Percentiles rank a stretch among this genome's conserved stretches.
phyloP scores from a whole-genome alignment of 768 basidiomycete species.

The Chlorophyllum brunneum region DNA sequence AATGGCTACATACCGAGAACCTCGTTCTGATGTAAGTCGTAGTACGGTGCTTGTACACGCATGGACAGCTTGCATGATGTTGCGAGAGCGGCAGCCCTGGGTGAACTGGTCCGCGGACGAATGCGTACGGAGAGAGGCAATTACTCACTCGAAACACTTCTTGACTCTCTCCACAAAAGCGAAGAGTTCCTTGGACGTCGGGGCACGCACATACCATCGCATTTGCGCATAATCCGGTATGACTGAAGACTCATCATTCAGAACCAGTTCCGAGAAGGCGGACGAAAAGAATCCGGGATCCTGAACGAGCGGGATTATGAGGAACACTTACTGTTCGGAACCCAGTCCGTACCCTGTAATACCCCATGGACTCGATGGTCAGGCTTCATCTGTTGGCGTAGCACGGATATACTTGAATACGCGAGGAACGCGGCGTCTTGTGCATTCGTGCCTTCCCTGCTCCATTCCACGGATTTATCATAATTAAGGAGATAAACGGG shows the following conservation, averaged over 20 bases:
- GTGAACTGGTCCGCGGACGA: slow-evolving; percentile 9
- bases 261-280: background rate
- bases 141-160: slow-evolving; percentile 67
- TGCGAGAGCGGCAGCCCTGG: slow-evolving; percentile 65
- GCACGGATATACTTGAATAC: slow-evolving; percentile 71
- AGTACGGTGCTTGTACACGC: slow-evolving; percentile 37
- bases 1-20: slow-evolving; percentile 37
- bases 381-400: slow-evolving; percentile 87
- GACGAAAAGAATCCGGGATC: slow-evolving; percentile 1
- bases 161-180: slow-evolving; percentile 54
- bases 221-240: slow-evolving; percentile 82
- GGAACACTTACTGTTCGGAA: slow-evolving; percentile 55
- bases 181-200: slow-evolving; percentile 52
- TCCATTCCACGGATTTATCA: background rate
- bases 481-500: background rate
- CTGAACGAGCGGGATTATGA: no score
- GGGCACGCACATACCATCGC: slow-evolving; percentile 69
- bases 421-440: slow-evolving; percentile 86
- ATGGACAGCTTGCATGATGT: slow-evolving; percentile 53
- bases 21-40: slow-evolving; percentile 57
- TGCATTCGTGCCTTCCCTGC: slow-evolving; percentile 78
- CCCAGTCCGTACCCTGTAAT: slow-evolving; percentile 64
- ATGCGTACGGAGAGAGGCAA: background rate
- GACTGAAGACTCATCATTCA: slow-evolving; percentile 36
- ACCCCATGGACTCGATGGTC: slow-evolving; percentile 77